Conservation (phyloP, 331 rosid species). For the Cydonia oblonga region DNA sequence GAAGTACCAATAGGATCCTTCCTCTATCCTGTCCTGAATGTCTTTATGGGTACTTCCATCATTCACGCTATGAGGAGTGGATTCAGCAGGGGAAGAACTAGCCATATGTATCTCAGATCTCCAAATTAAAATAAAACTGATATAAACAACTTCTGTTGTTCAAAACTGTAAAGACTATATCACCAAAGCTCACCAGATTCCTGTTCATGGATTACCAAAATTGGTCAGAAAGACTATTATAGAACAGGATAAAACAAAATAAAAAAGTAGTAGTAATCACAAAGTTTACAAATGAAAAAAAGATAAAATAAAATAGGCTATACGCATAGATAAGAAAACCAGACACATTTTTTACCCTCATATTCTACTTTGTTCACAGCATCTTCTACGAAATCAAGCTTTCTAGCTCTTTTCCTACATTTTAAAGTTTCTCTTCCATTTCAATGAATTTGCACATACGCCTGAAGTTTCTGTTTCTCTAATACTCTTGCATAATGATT, state of each 20-base stretch:
- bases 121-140: not conserved
- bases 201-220: not conserved
- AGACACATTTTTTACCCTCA: not conserved
- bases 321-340: not conserved
- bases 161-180: not conserved
- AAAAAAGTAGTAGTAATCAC: not conserved
- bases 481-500: not conserved
- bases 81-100: slow-evolving; percentile 13
- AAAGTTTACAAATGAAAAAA: not conserved
- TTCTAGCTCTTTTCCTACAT: not conserved
- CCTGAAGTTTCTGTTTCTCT: not conserved
- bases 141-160: not conserved
- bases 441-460: not conserved
- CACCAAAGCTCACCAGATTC: not conserved
- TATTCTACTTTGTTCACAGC: not conserved
- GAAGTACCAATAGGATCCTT: slow-evolving; percentile 63
- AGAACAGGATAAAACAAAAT: not conserved
- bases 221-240: not conserved
- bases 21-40: slow-evolving; percentile 53
- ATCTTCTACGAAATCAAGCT: not conserved
- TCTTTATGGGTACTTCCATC: not conserved
- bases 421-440: not conserved
- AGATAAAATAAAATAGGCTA: not conserved
- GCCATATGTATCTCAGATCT: slow-evolving; percentile 20
- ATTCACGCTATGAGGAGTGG: slow-evolving; percentile 25